Evolutionary conservation across 352 stramenopile genomes (phyloP).

Genomic region (Phytopythium litorale): DNA sequence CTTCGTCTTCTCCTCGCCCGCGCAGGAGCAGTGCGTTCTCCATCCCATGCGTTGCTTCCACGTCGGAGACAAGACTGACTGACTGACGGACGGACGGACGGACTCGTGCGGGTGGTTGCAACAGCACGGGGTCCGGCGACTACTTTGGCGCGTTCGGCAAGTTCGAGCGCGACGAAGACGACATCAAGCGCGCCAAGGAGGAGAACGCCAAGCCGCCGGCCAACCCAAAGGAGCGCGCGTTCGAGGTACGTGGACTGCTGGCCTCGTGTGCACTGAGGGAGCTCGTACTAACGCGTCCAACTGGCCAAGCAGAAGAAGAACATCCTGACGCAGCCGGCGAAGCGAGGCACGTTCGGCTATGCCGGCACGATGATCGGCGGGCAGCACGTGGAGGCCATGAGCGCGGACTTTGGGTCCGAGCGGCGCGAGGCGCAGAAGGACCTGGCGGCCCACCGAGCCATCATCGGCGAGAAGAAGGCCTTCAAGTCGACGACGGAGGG

Average conservation of each 20-base stretch:
- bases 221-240: constrained; percentile 60
- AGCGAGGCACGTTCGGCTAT: constrained; percentile 75
- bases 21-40: constrained; percentile 46
- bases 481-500: constrained; percentile 67
- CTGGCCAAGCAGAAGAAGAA: constrained; percentile 42
- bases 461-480: constrained; percentile 63
- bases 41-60: neutral
- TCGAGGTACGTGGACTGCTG: constrained; percentile 24
- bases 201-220: constrained; percentile 30
- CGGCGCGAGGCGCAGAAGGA: constrained; percentile 23
- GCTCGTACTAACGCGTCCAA: neutral
- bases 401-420: constrained; percentile 65
- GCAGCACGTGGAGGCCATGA: constrained; percentile 30
- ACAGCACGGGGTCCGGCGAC: constrained; percentile 55
- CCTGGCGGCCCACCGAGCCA: constrained; percentile 35
- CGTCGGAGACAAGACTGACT: neutral
- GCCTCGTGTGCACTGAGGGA: neutral
- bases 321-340: constrained; percentile 50
- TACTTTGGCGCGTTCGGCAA: constrained; percentile 72
- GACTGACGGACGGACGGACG: too few species aligned
- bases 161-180: constrained; percentile 58
- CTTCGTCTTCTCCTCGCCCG: constrained; percentile 57
- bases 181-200: constrained; percentile 43
- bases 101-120: neutral
- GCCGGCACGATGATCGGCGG: constrained; percentile 63